A percentile compares a stretch with the other conserved stretches of the same genome.
These are phyloP conservation scores for Mucor circinelloides DNA, from an alignment of 371 early-diverging fungal genomes.

Conservation along the genomic window DNA sequence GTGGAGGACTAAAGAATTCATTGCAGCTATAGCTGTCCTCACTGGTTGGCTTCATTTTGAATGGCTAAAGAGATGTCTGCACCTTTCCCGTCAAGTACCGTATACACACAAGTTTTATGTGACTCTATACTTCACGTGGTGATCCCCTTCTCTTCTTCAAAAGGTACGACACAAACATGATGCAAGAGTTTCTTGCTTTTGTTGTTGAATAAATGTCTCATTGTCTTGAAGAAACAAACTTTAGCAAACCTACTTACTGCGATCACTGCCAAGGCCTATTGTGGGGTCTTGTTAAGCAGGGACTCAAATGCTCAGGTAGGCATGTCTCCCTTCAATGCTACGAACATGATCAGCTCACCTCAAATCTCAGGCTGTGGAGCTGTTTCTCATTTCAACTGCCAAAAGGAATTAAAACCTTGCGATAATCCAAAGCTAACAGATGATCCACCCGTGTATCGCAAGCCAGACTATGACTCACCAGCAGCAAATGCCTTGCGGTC, in stretches of 20 bases:
- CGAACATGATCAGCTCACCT: background rate
- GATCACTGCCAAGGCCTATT: slow-evolving; percentile 27
- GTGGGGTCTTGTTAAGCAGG: slow-evolving; percentile 32
- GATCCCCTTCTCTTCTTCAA: background rate
- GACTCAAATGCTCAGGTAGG: slow-evolving; percentile 21
- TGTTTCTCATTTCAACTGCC: slow-evolving; percentile 16
- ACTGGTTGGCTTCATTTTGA: background rate
- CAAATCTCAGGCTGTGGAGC: slow-evolving; percentile 19
- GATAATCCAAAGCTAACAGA: background rate
- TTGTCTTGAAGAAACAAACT: slow-evolving; percentile 19
- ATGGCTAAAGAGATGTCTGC: background rate
- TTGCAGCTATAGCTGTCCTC: background rate
- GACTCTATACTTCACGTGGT: slow-evolving; percentile 12
- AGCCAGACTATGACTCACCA: slow-evolving; percentile 17
- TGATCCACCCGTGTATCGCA: slow-evolving; percentile 2
- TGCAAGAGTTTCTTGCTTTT: slow-evolving; percentile 2
- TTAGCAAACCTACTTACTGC: slow-evolving; percentile 25
- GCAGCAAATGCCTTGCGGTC: slow-evolving; percentile 29
- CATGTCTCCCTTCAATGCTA: too few relatives aligned
- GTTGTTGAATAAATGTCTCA: slow-evolving; percentile 12
- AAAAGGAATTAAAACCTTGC: slow-evolving; percentile 8
- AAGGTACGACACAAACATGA: background rate
- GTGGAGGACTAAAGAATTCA: slow-evolving; percentile 13
- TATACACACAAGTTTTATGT: background rate
- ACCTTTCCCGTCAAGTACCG: background rate